These are phyloP conservation scores for Gypsophila paniculata DNA, from an alignment of 179 eudicot genomes.

Conservation along the genomic window DNA sequence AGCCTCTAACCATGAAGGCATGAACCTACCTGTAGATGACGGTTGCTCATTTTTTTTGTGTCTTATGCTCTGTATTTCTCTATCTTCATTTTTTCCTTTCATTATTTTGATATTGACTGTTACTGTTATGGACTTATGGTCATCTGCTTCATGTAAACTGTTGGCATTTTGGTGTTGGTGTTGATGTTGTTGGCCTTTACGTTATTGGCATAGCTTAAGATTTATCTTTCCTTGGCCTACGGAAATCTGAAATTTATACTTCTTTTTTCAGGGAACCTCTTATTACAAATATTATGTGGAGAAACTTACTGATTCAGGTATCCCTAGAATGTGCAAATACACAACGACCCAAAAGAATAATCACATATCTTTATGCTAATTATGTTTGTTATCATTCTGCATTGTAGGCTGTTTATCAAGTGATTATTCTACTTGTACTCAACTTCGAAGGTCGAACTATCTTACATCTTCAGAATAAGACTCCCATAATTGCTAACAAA, in stretches of 20 bases:
- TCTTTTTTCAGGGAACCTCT: constrained; percentile 70
- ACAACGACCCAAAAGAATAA: not conserved
- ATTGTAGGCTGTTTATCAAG: constrained; percentile 77
- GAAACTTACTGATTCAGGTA: constrained; percentile 81
- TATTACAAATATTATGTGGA: constrained; percentile 94
- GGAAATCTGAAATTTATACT: not conserved
- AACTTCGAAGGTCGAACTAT: constrained; percentile 62
- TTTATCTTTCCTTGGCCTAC: not conserved
- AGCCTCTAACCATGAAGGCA: too few relatives aligned
- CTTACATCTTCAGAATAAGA: constrained; percentile 42
- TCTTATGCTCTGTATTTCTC: too few relatives aligned
- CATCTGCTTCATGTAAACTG: too few relatives aligned
- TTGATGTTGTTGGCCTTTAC: not conserved
- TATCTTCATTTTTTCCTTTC: too few relatives aligned
- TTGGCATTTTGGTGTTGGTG: not conserved
- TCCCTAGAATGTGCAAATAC: not conserved
- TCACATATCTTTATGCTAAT: not conserved
- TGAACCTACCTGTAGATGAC: too few relatives aligned
- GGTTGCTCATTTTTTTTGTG: too few relatives aligned
- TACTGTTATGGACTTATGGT: too few relatives aligned
- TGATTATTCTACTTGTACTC: constrained; percentile 65
- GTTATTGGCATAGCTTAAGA: not conserved
- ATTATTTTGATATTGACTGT: too few relatives aligned
- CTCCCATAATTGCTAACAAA: constrained; percentile 41
- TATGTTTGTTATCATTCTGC: not conserved